Evolutionary conservation across 495 filamentous ascomycete species (phyloP).

Genomic region (Collariella sp.): DNA sequence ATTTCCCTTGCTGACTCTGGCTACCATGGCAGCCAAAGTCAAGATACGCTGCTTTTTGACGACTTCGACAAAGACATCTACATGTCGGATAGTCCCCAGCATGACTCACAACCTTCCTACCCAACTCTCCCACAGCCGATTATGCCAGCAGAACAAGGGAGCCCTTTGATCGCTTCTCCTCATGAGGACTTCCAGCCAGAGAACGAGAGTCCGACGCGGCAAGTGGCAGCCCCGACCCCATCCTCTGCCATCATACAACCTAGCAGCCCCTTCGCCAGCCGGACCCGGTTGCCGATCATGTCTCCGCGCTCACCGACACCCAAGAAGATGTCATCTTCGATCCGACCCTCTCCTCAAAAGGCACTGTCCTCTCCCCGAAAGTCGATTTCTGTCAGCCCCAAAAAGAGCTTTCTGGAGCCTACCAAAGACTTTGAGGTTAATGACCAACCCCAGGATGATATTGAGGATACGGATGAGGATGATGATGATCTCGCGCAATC

Average conservation of each 20-base stretch:
- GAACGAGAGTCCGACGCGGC: slow-evolving; percentile 46
- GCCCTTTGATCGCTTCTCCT: slow-evolving; percentile 15
- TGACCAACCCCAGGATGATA: slow-evolving; percentile 13
- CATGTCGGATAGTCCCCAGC: slow-evolving; percentile 16
- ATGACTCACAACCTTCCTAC: slow-evolving; percentile 12
- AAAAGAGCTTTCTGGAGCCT: slow-evolving; percentile 15
- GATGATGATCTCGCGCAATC: slow-evolving; percentile 44
- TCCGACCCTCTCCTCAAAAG: slow-evolving; percentile 15
- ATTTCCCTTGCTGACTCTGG: slow-evolving; percentile 56
- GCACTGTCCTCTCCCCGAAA: slow-evolving; percentile 16
- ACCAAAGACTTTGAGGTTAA: slow-evolving; percentile 8
- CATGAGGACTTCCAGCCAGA: slow-evolving; percentile 54
- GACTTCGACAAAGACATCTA: slow-evolving; percentile 21
- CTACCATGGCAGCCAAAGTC: slow-evolving; percentile 62
- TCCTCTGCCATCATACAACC: slow-evolving; percentile 7
- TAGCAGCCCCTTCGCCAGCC: slow-evolving; percentile 15
- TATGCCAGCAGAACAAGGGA: slow-evolving; percentile 10
- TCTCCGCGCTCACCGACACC: slow-evolving; percentile 22
- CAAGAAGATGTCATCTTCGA: slow-evolving; percentile 17
- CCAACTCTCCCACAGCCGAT: slow-evolving; percentile 8
- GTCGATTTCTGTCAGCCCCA: background rate
- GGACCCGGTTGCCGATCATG: slow-evolving; percentile 15
- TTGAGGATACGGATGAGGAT: slow-evolving; percentile 41
- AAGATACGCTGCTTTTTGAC: slow-evolving; percentile 32
- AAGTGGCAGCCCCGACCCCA: slow-evolving; percentile 7